A percentile compares a stretch with the other conserved stretches of the same genome.
phyloP scores from a whole-genome alignment of 2,329 filamentous ascomycete genomes.

The Anisogramma anomala region DNA sequence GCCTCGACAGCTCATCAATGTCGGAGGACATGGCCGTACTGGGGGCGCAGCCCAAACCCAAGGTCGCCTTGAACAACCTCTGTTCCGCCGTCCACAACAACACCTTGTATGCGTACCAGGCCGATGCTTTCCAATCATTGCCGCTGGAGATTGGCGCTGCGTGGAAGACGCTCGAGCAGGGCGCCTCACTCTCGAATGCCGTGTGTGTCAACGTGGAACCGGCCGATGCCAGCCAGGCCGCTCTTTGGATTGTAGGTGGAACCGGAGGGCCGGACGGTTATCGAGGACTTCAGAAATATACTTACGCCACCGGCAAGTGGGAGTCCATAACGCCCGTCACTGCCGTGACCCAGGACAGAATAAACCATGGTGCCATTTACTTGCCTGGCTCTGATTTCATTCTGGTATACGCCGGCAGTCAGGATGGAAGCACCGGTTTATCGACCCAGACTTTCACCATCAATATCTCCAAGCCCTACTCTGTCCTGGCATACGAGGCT shows the following conservation, averaged over 20 bases:
- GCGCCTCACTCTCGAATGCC: slow-evolving; percentile 60
- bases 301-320: slow-evolving; percentile 43
- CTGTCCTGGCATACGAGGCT: slow-evolving; percentile 46
- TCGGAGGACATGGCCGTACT: too few relatives aligned
- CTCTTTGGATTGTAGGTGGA: slow-evolving; percentile 74
- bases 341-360: slow-evolving; percentile 53
- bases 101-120: slow-evolving; percentile 74
- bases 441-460: slow-evolving; percentile 71
- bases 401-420: slow-evolving; percentile 68
- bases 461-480: slow-evolving; percentile 51
- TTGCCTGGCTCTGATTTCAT: slow-evolving; percentile 59
- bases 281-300: slow-evolving; percentile 61
- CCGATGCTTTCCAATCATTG: slow-evolving; percentile 64
- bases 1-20: slow-evolving; percentile 13
- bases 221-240: slow-evolving; percentile 45
- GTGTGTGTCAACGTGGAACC: slow-evolving; percentile 64
- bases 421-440: slow-evolving; percentile 42
- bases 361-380: slow-evolving; percentile 66
- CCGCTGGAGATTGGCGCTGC: slow-evolving; percentile 53
- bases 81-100: slow-evolving; percentile 75
- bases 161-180: slow-evolving; percentile 58
- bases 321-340: slow-evolving; percentile 32
- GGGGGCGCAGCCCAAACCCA: slow-evolving; percentile 44
- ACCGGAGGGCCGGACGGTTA: slow-evolving; percentile 45
- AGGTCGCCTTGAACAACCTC: slow-evolving; percentile 58